phyloP scores from a whole-genome alignment of 306 rosid species.

The Casuarina glauca region DNA sequence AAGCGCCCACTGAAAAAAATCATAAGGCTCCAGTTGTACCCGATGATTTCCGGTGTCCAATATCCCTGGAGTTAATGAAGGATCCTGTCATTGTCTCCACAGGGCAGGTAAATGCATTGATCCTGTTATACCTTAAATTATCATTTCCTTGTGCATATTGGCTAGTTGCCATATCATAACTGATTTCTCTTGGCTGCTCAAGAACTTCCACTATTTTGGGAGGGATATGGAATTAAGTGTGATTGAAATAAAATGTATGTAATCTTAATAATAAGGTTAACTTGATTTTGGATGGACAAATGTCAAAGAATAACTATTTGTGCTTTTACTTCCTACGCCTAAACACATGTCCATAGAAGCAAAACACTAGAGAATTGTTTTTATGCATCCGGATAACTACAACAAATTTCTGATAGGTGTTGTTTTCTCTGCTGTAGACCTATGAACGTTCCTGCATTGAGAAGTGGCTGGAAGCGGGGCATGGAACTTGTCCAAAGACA shows the following conservation, averaged over 20 bases:
- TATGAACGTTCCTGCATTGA: slow-evolving; percentile 94
- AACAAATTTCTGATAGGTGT: slow-evolving; percentile 25
- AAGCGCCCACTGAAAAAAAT: slow-evolving; percentile 46
- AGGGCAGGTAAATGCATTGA: slow-evolving; percentile 72
- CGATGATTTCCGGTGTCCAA: slow-evolving; percentile 94
- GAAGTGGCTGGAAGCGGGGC: slow-evolving; percentile 91
- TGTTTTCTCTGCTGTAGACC: slow-evolving; percentile 63
- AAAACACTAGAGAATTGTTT: slow-evolving; percentile 17
- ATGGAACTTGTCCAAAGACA: slow-evolving; percentile 92
- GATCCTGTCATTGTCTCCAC: slow-evolving; percentile 99
- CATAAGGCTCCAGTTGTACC: slow-evolving; percentile 63
- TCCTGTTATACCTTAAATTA: not conserved
- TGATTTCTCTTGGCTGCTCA: slow-evolving; percentile 6
- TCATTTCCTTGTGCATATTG: slow-evolving; percentile 2
- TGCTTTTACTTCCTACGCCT: slow-evolving; percentile 16
- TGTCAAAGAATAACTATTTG: slow-evolving; percentile 4
- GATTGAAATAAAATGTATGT: slow-evolving; percentile 20
- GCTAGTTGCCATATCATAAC: not conserved
- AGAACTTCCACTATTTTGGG: slow-evolving; percentile 4
- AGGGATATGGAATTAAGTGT: slow-evolving; percentile 10
- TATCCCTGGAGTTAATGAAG: slow-evolving; percentile 90
- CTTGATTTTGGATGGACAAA: slow-evolving; percentile 15
- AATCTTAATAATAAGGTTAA: not conserved
- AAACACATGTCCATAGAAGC: slow-evolving; percentile 11
- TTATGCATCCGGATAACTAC: slow-evolving; percentile 11